Conservation (phyloP, 352 stramenopile species). For the Saprolegnia parasitica region DNA sequence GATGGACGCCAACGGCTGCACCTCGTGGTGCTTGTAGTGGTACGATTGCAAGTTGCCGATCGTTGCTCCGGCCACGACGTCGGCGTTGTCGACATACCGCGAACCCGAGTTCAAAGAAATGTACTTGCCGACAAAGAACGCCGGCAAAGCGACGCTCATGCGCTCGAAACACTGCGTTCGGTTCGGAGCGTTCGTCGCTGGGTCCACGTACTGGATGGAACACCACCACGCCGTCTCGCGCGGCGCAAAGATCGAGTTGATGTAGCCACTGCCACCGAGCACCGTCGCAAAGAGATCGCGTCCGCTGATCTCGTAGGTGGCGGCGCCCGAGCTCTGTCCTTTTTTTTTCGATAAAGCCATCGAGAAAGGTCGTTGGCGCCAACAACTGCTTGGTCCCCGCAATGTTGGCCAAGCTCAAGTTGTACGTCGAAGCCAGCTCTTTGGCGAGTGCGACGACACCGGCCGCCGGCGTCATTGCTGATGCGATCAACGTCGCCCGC, state of each 20-base stretch:
- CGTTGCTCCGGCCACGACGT: too few species aligned
- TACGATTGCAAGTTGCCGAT: not conserved
- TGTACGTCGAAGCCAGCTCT: not conserved
- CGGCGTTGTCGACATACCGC: not conserved
- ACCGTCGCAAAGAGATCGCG: not conserved
- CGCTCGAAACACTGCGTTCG: not conserved
- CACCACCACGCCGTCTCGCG: slow-evolving; percentile 10
- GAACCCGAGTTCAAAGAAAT: not conserved
- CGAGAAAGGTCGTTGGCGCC: not conserved
- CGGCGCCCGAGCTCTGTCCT: not conserved
- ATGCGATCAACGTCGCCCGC: not conserved
- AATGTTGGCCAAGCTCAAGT: not conserved
- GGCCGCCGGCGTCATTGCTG: not conserved
- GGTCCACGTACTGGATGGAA: slow-evolving; percentile 4
- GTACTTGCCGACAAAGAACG: slow-evolving; percentile 8
- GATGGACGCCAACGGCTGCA: not conserved
- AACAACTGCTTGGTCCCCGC: not conserved
- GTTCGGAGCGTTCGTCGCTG: not conserved
- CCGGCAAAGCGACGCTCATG: not conserved
- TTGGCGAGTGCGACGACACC: slow-evolving; percentile 2
- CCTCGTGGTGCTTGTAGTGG: not conserved
- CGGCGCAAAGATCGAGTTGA: not conserved
- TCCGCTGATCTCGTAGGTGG: not conserved
- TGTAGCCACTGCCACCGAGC: not conserved
- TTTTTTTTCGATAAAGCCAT: not conserved